Conservation (phyloP, 2,329 filamentous ascomycete species). For the Cordyceps cicadae region DNA sequence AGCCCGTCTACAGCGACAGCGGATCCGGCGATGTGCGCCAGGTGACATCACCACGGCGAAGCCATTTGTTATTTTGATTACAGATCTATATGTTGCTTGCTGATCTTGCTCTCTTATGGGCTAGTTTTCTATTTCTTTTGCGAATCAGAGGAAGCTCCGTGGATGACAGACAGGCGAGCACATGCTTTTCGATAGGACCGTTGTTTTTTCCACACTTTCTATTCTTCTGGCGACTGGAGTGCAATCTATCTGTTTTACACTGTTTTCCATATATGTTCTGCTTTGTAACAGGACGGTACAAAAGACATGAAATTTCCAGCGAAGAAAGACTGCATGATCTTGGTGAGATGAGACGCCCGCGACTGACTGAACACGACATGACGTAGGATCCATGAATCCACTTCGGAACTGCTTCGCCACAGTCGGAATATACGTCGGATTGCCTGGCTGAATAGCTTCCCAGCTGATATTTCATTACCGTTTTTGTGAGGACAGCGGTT, state of each 20-base stretch:
- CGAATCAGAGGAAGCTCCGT: constrained; percentile 24
- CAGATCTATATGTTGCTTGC: constrained; percentile 5
- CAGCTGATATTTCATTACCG: neutral
- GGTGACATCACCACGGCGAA: neutral
- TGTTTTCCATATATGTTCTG: constrained; percentile 18
- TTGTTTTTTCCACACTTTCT: constrained; percentile 4
- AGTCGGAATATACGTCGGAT: neutral
- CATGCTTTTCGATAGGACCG: constrained; percentile 36
- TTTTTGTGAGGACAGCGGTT: neutral
- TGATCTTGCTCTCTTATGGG: constrained; percentile 14
- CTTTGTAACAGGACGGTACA: neutral
- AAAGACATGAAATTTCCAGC: neutral
- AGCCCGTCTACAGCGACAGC: neutral
- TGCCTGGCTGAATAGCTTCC: neutral
- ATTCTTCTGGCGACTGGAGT: constrained; percentile 41
- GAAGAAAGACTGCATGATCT: neutral
- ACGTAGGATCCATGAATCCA: neutral
- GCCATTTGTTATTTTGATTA: neutral
- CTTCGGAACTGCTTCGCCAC: neutral
- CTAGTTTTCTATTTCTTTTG: constrained; percentile 18
- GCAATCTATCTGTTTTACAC: constrained; percentile 30
- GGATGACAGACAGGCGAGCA: constrained; percentile 23
- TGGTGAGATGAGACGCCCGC: neutral
- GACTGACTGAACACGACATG: neutral
- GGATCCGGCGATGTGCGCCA: neutral